Conservation (phyloP, 2,329 filamentous ascomycete genomes). For the Fonsecaea monophora region DNA sequence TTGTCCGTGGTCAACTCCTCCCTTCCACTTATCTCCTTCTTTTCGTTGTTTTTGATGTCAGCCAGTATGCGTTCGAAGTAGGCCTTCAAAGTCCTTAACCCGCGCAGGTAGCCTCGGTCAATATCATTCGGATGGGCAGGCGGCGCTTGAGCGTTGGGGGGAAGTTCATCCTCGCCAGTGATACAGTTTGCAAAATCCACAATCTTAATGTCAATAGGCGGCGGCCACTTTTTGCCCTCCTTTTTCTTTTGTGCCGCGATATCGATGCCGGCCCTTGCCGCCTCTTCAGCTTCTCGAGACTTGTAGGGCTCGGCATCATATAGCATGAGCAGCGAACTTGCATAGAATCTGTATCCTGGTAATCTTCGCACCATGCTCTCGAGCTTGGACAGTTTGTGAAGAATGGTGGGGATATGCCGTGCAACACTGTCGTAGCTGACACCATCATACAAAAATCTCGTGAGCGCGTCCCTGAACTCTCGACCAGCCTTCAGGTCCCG, state of each 20-base stretch:
- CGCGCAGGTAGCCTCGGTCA: slow-evolving; percentile 87
- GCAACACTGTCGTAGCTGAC: slow-evolving; percentile 79
- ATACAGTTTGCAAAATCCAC: slow-evolving; percentile 98
- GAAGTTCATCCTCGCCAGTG: slow-evolving; percentile 75
- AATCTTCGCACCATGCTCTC: slow-evolving; percentile 82
- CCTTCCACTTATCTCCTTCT: slow-evolving; percentile 52
- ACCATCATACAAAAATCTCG: slow-evolving; percentile 89
- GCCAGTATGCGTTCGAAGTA: slow-evolving; percentile 89
- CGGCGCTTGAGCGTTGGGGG: slow-evolving; percentile 71
- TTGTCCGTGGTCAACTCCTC: slow-evolving; percentile 44
- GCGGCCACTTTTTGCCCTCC: slow-evolving; percentile 45
- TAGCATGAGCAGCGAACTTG: slow-evolving; percentile 90
- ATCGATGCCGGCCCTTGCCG: slow-evolving; percentile 36
- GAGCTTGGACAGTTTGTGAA: slow-evolving; percentile 81
- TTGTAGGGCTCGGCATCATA: slow-evolving; percentile 80
- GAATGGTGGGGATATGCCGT: slow-evolving; percentile 83
- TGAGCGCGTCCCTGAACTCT: slow-evolving; percentile 88
- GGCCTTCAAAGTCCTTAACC: slow-evolving; percentile 75
- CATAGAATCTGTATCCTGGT: slow-evolving; percentile 91
- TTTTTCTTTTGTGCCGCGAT: slow-evolving; percentile 38
- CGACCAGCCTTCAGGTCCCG: slow-evolving; percentile 83
- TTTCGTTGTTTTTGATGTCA: slow-evolving; percentile 66
- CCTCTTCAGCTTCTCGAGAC: slow-evolving; percentile 39
- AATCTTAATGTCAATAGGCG: slow-evolving; percentile 87
- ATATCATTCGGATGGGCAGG: slow-evolving; percentile 80